Evolutionary conservation across 495 filamentous ascomycete species (phyloP), one percentile per base, ranked within the genome.

Genomic region (Delitschia confertaspora): DNA sequence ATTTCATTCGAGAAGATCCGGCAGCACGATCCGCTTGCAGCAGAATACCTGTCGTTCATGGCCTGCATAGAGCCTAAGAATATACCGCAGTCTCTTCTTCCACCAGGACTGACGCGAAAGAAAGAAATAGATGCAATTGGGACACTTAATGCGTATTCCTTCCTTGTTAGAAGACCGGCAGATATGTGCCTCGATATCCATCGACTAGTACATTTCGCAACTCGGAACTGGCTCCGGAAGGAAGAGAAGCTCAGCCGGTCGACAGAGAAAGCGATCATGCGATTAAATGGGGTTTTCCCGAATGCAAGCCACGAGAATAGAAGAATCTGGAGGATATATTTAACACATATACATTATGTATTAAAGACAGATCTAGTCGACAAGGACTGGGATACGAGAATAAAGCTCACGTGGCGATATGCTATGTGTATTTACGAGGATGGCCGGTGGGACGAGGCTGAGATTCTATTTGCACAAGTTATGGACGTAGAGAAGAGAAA

Each of bases 1-100:
- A 66, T 74, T 0, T 74, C 73, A 0, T 73, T 78, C 36, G 43
- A 60, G 0, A 66, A 76, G 45, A 70, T 77, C 8, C 59, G 45
- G 21, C 25, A 56, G 6, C 31, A 40, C 2, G 38, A 67, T 26
- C 30, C 25, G 0, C 6, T 60, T 0, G 69, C 72, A 0, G 53
- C 62, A 0, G 47, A 69, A 0, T 62, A 63, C 34, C 45, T 78
- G 0, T 55, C 48, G 0, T 63, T 71, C 39, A 67, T 76, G 53
- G 51, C 68, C 3, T 65, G 65, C 13, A 33, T 76, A 1, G 59
- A 68, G 32, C 60, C 59, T 6, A 62, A 65, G 55, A 57, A 55
- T 8, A 68, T 75, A 34, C 71, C 69, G 4, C 37, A 47, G 24
- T 62, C 60, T 0, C 53, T 66, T 19, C 38, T 67, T n/a, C 60